Percentiles rank a stretch among this genome's conserved stretches.
Evolutionary conservation across 2,329 filamentous ascomycete genomes (phyloP).

Genomic region (Lasiodiplodia sp.): DNA sequence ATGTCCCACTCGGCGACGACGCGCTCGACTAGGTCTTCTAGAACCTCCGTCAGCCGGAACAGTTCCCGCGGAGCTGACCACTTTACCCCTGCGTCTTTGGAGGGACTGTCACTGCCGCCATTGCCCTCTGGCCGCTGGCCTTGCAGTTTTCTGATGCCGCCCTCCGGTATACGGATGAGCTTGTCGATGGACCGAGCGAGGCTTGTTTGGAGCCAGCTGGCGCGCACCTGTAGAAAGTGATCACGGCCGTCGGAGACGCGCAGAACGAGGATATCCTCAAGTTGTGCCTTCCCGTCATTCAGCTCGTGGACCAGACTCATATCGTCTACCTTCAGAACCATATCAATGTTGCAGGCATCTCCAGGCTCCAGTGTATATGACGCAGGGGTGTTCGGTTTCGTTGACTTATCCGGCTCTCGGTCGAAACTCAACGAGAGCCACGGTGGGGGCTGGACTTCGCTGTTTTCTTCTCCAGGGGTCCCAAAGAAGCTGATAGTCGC

Average conservation of each 20-base stretch:
- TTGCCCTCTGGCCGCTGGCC: slow-evolving; percentile 55
- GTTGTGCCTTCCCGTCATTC: slow-evolving; percentile 68
- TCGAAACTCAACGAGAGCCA: slow-evolving; percentile 79
- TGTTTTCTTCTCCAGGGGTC: slow-evolving; percentile 63
- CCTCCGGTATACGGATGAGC: slow-evolving; percentile 82
- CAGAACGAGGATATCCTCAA: slow-evolving; percentile 90
- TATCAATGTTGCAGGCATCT: slow-evolving; percentile 74
- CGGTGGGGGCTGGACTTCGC: slow-evolving; percentile 55
- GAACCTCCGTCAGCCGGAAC: slow-evolving; percentile 84
- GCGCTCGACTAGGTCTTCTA: slow-evolving; percentile 67
- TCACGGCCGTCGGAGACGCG: slow-evolving; percentile 85
- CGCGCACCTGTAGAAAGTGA: slow-evolving; percentile 86
- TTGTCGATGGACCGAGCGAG: slow-evolving; percentile 89
- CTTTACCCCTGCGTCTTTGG: slow-evolving; percentile 59
- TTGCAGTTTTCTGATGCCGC: slow-evolving; percentile 75
- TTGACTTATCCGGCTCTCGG: slow-evolving; percentile 52
- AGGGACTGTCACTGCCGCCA: slow-evolving; percentile 30
- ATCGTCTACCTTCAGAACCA: slow-evolving; percentile 72
- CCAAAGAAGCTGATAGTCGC: slow-evolving; percentile 84
- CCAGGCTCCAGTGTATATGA: slow-evolving; percentile 80
- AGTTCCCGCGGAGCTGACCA: slow-evolving; percentile 88
- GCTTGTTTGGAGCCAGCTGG: slow-evolving; percentile 79
- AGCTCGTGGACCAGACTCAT: slow-evolving; percentile 70
- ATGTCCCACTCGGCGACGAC: slow-evolving; percentile 69
- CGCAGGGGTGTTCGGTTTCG: slow-evolving; percentile 32